A percentile compares a stretch with the other conserved stretches of the same genome.
Conservation (phyloP, 805 yeast genomes). For the Teunomyces aglyptinius region DNA sequence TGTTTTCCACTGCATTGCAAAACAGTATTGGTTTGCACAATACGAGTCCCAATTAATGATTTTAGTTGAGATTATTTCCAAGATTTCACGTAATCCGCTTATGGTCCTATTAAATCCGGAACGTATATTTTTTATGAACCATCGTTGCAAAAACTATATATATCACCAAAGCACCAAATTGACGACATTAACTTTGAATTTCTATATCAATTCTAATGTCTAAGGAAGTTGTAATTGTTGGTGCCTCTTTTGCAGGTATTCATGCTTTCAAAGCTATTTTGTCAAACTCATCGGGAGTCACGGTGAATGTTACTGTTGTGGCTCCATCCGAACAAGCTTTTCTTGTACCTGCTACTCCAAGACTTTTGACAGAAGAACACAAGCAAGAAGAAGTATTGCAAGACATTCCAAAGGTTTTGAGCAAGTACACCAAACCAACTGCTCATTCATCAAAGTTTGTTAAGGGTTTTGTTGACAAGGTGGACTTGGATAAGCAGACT, state of each 20-base stretch:
- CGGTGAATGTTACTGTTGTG: slow-evolving; percentile 19
- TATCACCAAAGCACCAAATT: neutral
- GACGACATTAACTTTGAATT: neutral
- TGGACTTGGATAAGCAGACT: slow-evolving; percentile 23
- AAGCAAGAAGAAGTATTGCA: slow-evolving; percentile 14
- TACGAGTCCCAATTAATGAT: too few relatives aligned
- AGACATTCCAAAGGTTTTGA: slow-evolving; percentile 18
- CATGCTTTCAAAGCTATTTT: slow-evolving; percentile 23
- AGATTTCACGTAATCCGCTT: neutral
- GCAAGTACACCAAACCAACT: slow-evolving; percentile 13
- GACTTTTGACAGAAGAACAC: slow-evolving; percentile 29
- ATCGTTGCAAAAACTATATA: too few relatives aligned
- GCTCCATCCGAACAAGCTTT: slow-evolving; percentile 25
- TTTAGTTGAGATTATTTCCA: too few relatives aligned
- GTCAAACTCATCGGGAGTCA: slow-evolving; percentile 5
- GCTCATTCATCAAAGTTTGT: slow-evolving; percentile 15
- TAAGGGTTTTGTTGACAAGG: slow-evolving; percentile 22
- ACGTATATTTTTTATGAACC: too few relatives aligned
- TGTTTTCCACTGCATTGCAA: too few relatives aligned
- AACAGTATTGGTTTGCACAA: too few relatives aligned
- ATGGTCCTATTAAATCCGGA: neutral
- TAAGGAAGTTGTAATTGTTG: slow-evolving; percentile 29
- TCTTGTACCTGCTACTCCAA: slow-evolving; percentile 29
- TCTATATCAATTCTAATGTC: neutral
- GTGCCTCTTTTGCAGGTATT: slow-evolving; percentile 37